Conservation (phyloP, 805 yeast genomes). For the Wickerhamiella lipophila region DNA sequence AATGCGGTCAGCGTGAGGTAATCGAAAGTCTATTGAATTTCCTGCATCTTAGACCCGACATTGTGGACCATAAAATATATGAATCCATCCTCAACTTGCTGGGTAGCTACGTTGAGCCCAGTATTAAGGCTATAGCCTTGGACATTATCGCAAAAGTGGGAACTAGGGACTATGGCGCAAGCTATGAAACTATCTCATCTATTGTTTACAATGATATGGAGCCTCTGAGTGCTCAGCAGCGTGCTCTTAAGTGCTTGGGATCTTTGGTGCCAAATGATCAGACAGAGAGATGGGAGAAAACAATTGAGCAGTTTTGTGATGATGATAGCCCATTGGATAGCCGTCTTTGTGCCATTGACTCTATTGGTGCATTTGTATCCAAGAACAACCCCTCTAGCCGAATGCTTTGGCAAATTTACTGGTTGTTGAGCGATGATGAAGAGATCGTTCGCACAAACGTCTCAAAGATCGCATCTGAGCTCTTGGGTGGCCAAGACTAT, state of each 20-base stretch:
- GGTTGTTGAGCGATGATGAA: conserved; percentile 47
- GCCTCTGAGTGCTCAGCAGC: conserved; percentile 15
- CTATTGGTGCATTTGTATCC: conserved; percentile 31
- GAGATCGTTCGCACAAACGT: conserved; percentile 41
- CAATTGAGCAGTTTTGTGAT: conserved; percentile 24
- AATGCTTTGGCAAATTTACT: conserved; percentile 16
- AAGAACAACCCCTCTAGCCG: conserved; percentile 1
- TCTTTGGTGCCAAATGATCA: conserved; percentile 23
- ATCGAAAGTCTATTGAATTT: background rate
- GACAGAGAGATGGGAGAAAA: conserved; percentile 11
- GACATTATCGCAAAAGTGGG: conserved; percentile 5
- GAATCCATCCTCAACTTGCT: background rate
- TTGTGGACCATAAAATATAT: background rate
- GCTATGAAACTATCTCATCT: background rate
- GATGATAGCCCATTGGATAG: conserved; percentile 37
- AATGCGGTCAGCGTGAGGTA: conserved; percentile 2
- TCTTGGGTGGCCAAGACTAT: conserved; percentile 20
- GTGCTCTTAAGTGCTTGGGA: conserved; percentile 15
- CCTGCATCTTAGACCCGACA: background rate
- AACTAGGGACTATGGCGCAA: background rate
- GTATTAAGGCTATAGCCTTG: background rate
- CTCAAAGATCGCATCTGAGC: conserved; percentile 31
- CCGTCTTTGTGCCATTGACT: conserved; percentile 36
- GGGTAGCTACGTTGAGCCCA: background rate
- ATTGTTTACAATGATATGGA: conserved; percentile 4